A percentile compares a stretch with the other conserved stretches of the same genome.
Evolutionary conservation across 1,284 basidiomycete genomes (phyloP).

Genomic region (Bondarzewia mesenterica): DNA sequence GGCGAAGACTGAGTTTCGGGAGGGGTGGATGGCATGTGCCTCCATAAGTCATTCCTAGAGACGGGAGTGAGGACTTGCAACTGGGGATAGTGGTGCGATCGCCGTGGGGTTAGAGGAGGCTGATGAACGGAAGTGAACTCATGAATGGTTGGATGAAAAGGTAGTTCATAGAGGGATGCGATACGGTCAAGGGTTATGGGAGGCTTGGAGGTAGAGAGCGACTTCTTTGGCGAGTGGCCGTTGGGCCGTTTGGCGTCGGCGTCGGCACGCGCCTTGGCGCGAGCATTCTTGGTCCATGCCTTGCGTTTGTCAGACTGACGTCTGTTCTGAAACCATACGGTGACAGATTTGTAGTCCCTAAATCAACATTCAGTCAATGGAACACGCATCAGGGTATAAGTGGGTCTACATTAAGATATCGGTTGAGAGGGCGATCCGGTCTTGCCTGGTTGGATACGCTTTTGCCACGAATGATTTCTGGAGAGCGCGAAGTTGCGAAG

Average conservation of each 20-base stretch:
- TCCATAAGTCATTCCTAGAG: slow-evolving; percentile 25
- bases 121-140: slow-evolving; percentile 12
- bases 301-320: slow-evolving; percentile 25
- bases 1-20: slow-evolving; percentile 27
- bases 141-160: slow-evolving; percentile 12
- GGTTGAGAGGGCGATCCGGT: slow-evolving; percentile 32
- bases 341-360: slow-evolving; percentile 40
- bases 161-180: slow-evolving; percentile 30
- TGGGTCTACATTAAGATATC: slow-evolving; percentile 34
- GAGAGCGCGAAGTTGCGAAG: slow-evolving; percentile 32
- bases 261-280: slow-evolving; percentile 19
- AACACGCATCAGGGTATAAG: background rate
- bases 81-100: slow-evolving; percentile 2
- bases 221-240: slow-evolving; percentile 1
- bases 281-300: slow-evolving; percentile 30
- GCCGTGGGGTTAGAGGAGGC: slow-evolving; percentile 23
- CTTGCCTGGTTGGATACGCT: slow-evolving; percentile 35
- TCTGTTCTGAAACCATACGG: slow-evolving; percentile 45
- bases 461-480: slow-evolving; percentile 29
- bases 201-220: slow-evolving; percentile 14
- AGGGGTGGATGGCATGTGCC: slow-evolving; percentile 36
- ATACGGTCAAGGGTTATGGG: slow-evolving; percentile 33
- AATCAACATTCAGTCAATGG: background rate
- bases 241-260: background rate
- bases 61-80: slow-evolving; percentile 8